These are phyloP conservation scores for Gaertneriomyces sp. DNA, from an alignment of 192 early-diverging fungal species.

Conservation along the genomic window DNA sequence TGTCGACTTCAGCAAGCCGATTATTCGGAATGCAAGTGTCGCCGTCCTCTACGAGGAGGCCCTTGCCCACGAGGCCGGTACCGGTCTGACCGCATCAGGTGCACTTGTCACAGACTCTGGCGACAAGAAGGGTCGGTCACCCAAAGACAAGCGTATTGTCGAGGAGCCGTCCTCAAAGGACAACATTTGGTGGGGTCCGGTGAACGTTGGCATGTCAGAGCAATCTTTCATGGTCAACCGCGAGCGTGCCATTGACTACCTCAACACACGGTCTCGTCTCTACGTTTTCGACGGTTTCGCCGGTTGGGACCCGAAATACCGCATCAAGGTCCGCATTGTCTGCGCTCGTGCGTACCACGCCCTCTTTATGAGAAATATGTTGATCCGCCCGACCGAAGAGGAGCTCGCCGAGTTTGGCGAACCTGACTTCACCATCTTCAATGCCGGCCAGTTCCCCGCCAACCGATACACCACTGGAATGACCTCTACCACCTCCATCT, in stretches of 20 bases:
- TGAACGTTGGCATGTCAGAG: conserved; percentile 83
- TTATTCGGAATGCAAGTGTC: conserved; percentile 79
- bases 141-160: conserved; percentile 96
- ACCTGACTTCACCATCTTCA: conserved; percentile 98
- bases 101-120: conserved; percentile 89
- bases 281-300: conserved; percentile 95
- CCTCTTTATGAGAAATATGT: conserved; percentile 99
- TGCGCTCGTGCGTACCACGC: conserved; percentile 92
- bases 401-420: conserved; percentile 90
- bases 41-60: conserved; percentile 93
- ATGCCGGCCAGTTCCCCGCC: conserved; percentile 90
- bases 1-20: conserved; percentile 77
- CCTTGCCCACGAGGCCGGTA: conserved; percentile 77
- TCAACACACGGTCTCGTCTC: conserved; percentile 88
- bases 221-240: conserved; percentile 88
- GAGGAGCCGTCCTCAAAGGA: conserved; percentile 79
- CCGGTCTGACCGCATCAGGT: conserved; percentile 84
- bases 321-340: conserved; percentile 94
- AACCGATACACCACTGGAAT: conserved; percentile 92
- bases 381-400: conserved; percentile 88
- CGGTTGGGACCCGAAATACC: conserved; percentile 97
- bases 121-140: conserved; percentile 87
- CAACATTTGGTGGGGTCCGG: conserved; percentile 98
- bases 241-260: conserved; percentile 91
- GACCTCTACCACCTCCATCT: conserved; percentile 89